Conservation (phyloP, 2,329 filamentous ascomycete genomes). For the Beauveria scarabaeidicola region DNA sequence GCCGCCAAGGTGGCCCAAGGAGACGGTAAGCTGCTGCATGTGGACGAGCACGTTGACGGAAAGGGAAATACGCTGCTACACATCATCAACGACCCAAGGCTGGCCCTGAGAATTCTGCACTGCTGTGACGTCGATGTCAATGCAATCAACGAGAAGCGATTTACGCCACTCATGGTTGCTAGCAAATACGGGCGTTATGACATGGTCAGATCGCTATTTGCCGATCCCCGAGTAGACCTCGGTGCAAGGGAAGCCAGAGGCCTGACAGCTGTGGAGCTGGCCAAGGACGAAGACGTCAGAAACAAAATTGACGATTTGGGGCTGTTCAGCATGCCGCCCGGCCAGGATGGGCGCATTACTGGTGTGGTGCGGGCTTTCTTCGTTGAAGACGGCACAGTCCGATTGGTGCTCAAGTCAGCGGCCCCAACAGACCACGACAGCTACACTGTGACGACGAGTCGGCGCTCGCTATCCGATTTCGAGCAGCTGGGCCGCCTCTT, state of each 20-base stretch:
- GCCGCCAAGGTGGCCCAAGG: slow-evolving; percentile 66
- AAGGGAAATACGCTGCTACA: slow-evolving; percentile 96
- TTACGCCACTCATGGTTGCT: slow-evolving; percentile 94
- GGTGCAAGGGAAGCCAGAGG: slow-evolving; percentile 77
- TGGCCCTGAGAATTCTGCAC: slow-evolving; percentile 67
- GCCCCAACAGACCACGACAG: slow-evolving; percentile 72
- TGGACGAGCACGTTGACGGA: slow-evolving; percentile 85
- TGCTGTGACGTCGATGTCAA: slow-evolving; percentile 94
- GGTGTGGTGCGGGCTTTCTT: slow-evolving; percentile 94
- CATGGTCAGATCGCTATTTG: slow-evolving; percentile 80
- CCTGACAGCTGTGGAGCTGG: slow-evolving; percentile 87
- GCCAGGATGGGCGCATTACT: slow-evolving; percentile 72
- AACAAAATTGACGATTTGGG: slow-evolving; percentile 94
- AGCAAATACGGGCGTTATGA: slow-evolving; percentile 97
- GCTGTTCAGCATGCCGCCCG: slow-evolving; percentile 65
- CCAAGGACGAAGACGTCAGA: slow-evolving; percentile 94
- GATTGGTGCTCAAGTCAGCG: slow-evolving; percentile 89
- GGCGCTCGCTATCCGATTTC: slow-evolving; percentile 80
- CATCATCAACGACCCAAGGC: slow-evolving; percentile 77
- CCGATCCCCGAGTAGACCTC: slow-evolving; percentile 79
- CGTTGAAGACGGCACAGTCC: slow-evolving; percentile 89
- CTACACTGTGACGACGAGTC: slow-evolving; percentile 90
- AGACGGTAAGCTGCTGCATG: slow-evolving; percentile 70
- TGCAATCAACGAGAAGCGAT: slow-evolving; percentile 86
- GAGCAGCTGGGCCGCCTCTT: slow-evolving; percentile 81